Evolutionary conservation across 331 rosid genomes (phyloP).

Genomic region (Quercus lobata): DNA sequence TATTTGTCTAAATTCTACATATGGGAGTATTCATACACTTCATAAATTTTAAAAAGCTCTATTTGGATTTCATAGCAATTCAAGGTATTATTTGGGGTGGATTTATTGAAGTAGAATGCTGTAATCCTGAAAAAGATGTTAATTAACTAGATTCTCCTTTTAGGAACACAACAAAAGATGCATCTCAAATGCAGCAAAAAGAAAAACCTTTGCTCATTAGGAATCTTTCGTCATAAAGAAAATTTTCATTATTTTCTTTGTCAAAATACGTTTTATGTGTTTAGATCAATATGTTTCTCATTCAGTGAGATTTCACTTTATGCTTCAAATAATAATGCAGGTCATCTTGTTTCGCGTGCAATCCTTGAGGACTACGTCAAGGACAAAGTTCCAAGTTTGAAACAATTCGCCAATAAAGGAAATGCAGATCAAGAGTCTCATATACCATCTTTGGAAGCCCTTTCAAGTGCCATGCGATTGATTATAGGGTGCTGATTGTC

Average conservation of each 20-base stretch:
- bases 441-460: conserved; percentile 77
- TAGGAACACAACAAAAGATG: too few species aligned
- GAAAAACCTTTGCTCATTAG: too few species aligned
- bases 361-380: conserved; percentile 61
- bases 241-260: too few species aligned
- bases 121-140: too few species aligned
- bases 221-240: too few species aligned
- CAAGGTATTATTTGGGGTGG: too few species aligned
- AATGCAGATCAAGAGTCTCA: conserved; percentile 39
- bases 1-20: not conserved
- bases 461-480: conserved; percentile 70
- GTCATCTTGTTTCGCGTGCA: conserved; percentile 48
- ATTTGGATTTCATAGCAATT: not conserved
- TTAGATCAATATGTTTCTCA: conserved; percentile 6
- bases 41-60: not conserved
- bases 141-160: too few species aligned
- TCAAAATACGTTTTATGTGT: too few species aligned
- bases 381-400: conserved; percentile 69
- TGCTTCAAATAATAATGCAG: conserved; percentile 33
- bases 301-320: conserved; percentile 1
- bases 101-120: too few species aligned
- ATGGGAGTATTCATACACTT: not conserved
- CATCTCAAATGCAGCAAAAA: too few species aligned
- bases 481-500: conserved; percentile 56
- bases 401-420: conserved; percentile 44